Conservation (phyloP, 225 moss, liverwort and hornwort genomes). For the Thuidium tamariscinum region DNA sequence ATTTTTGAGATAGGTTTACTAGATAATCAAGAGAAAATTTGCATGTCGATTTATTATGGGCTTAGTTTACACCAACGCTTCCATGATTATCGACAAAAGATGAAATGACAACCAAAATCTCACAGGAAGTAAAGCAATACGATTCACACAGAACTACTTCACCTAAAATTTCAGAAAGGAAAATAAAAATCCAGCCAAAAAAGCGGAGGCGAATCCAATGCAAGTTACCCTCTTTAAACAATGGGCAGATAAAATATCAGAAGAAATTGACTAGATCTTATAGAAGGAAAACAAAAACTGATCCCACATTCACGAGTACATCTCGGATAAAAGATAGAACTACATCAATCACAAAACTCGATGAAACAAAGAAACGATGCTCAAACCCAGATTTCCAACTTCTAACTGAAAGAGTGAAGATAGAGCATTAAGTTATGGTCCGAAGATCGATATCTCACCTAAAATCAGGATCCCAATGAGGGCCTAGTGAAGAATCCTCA, state of each 20-base stretch:
- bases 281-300: background rate
- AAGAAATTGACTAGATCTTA: background rate
- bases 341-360: background rate
- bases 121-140: background rate
- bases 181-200: background rate
- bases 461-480: slow-evolving; percentile 46
- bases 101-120: background rate
- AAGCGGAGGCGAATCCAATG: background rate
- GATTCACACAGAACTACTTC: background rate
- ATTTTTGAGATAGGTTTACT: background rate
- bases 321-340: background rate
- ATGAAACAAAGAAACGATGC: background rate
- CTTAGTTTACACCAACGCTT: background rate
- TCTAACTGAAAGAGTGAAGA: background rate
- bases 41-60: background rate
- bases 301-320: background rate
- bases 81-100: background rate
- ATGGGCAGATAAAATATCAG: background rate
- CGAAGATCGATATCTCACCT: background rate
- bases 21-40: background rate
- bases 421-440: background rate
- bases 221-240: background rate
- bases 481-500: slow-evolving; percentile 19
- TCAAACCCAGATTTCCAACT: background rate
- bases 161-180: background rate